Percentiles rank a stretch among this genome's conserved stretches.
Evolutionary conservation across 2,329 filamentous ascomycete species (phyloP).

Genomic region (Cladosporium sp.): DNA sequence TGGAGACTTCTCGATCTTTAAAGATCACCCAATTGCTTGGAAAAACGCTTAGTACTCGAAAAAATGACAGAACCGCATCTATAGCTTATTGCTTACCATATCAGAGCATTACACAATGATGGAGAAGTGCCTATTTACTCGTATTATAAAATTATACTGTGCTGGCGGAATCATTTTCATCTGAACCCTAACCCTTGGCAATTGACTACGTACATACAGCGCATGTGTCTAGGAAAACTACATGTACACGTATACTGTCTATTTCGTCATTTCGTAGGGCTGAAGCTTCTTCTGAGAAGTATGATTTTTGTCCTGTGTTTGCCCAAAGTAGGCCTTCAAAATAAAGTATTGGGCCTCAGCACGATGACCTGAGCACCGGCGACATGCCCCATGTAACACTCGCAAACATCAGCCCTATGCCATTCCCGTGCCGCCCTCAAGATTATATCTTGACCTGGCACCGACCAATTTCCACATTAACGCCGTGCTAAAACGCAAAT

Average conservation of each 20-base stretch:
- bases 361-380: background rate
- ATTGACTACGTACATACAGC: background rate
- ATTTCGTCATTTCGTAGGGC: background rate
- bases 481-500: constrained; percentile 18
- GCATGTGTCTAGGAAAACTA: background rate
- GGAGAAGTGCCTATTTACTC: background rate
- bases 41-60: background rate
- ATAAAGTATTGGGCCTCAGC: background rate
- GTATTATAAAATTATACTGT: background rate
- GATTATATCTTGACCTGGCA: background rate
- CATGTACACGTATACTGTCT: background rate
- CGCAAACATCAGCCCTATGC: background rate
- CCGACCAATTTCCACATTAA: background rate
- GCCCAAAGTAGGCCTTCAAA: background rate
- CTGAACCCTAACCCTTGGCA: background rate
- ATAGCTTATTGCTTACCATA: background rate
- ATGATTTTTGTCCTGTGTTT: background rate
- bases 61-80: rapidly evolving
- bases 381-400: background rate
- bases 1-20: background rate
- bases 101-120: background rate
- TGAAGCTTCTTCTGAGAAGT: background rate
- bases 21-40: background rate
- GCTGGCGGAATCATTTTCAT: background rate
- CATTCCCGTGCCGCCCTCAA: background rate